Conservation (phyloP, 1,139 yeast genomes). For the Geotrichum fermentans region DNA sequence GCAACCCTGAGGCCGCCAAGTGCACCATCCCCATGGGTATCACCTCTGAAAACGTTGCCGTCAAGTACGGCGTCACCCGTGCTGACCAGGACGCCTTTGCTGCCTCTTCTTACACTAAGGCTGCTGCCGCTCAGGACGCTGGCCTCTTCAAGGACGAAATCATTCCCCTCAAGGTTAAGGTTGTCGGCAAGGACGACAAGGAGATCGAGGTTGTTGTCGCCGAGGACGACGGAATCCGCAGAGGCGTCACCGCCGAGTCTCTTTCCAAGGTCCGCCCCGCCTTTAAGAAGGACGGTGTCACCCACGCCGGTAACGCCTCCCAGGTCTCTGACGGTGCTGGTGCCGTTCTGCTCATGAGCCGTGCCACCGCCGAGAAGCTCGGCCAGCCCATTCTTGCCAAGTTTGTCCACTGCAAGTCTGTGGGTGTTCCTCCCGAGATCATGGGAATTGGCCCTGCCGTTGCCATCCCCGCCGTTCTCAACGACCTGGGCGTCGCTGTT, state of each 20-base stretch:
- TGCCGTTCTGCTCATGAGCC: conserved; percentile 76
- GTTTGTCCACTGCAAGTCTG: conserved; percentile 68
- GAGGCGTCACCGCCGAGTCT: conserved; percentile 74
- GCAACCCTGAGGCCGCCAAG: conserved; percentile 49
- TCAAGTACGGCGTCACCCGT: conserved; percentile 40
- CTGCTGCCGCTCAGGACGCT: conserved; percentile 62
- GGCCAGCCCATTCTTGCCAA: conserved; percentile 67
- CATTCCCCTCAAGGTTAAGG: conserved; percentile 56
- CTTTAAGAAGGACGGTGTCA: conserved; percentile 74
- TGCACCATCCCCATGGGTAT: conserved; percentile 90
- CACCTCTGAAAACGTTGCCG: conserved; percentile 74
- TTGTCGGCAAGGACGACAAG: conserved; percentile 40
- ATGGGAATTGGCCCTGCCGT: conserved; percentile 97
- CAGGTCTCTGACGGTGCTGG: conserved; percentile 96
- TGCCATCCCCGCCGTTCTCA: conserved; percentile 80
- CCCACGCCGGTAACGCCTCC: conserved; percentile 95
- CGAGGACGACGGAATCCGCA: conserved; percentile 88
- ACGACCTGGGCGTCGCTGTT: conserved; percentile 56
- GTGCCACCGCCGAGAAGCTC: conserved; percentile 76
- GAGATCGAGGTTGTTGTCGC: conserved; percentile 48
- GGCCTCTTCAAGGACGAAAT: conserved; percentile 84
- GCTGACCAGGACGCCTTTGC: conserved; percentile 43
- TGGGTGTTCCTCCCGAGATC: conserved; percentile 93
- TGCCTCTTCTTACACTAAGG: conserved; percentile 51
- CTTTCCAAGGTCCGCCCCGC: conserved; percentile 78